Conservation (phyloP, 768 basidiomycete genomes). For the Pisolithus tinctorius region DNA sequence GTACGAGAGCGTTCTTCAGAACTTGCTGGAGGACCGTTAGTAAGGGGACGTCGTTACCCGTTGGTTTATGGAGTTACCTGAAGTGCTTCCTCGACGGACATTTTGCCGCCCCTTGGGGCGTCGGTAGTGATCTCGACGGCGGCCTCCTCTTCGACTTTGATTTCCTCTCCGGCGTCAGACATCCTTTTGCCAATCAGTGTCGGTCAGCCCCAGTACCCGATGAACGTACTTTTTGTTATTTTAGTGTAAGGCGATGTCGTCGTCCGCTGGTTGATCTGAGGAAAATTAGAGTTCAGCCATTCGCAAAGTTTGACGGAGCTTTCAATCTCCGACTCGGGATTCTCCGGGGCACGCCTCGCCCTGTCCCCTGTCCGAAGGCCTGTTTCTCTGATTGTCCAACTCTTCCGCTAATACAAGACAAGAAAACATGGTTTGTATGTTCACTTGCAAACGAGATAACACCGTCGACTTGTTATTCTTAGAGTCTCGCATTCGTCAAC, state of each 20-base stretch:
- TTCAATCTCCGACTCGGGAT: conserved; percentile 52
- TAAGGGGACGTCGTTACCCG: background rate
- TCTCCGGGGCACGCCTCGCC: conserved; percentile 22
- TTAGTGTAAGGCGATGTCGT: conserved; percentile 57
- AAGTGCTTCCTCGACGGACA: conserved; percentile 92
- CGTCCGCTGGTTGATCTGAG: conserved; percentile 92
- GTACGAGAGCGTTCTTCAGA: conserved; percentile 95
- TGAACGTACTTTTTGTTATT: conserved; percentile 34
- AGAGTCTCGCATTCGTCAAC: conserved; percentile 72
- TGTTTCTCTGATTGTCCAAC: background rate
- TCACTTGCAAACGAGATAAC: conserved; percentile 1
- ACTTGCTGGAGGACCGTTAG: conserved; percentile 63
- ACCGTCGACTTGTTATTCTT: no score
- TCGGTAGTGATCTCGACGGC: conserved; percentile 77
- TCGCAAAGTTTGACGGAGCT: conserved; percentile 19
- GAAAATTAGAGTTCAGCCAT: conserved; percentile 47
- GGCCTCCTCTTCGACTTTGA: conserved; percentile 56
- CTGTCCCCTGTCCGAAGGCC: background rate
- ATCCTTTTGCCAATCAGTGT: conserved; percentile 41
- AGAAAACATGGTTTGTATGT: conserved; percentile 24
- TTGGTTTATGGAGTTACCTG: conserved; percentile 44
- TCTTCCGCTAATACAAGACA: background rate
- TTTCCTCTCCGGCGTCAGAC: conserved; percentile 99
- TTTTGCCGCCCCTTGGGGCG: conserved; percentile 83
- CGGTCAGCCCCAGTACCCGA: conserved; percentile 6